Conservation (phyloP, 495 filamentous ascomycete genomes). For the Friedmanniomyces simplex region DNA sequence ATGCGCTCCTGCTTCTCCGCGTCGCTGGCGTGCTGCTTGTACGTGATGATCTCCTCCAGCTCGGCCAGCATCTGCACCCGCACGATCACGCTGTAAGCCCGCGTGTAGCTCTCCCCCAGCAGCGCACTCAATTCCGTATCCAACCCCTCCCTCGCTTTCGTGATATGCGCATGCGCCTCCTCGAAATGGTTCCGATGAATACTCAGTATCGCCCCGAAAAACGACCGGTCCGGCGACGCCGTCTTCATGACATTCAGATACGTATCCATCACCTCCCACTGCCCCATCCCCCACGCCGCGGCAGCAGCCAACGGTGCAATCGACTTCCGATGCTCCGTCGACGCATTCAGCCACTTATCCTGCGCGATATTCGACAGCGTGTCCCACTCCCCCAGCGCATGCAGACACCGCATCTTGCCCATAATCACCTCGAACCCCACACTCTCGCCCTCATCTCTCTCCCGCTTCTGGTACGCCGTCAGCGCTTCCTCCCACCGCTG, state of each 20-base stretch:
- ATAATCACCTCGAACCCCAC: conserved; percentile 84
- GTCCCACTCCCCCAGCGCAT: conserved; percentile 96
- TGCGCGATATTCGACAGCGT: conserved; percentile 75
- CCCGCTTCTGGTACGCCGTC: conserved; percentile 73
- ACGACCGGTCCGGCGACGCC: conserved; percentile 83
- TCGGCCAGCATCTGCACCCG: conserved; percentile 98
- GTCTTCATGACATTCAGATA: conserved; percentile 92
- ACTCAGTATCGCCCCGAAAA: conserved; percentile 90
- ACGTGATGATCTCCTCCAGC: conserved; percentile 92
- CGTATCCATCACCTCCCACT: conserved; percentile 96
- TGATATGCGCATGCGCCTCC: conserved; percentile 72
- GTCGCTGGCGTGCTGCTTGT: conserved; percentile 77
- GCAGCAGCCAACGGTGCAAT: conserved; percentile 91
- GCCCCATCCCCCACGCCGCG: conserved; percentile 92
- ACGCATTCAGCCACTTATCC: conserved; percentile 84
- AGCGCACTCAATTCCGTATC: conserved; percentile 92
- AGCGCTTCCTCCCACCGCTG: conserved; percentile 98
- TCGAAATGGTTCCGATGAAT: conserved; percentile 92
- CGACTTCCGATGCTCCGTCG: conserved; percentile 66
- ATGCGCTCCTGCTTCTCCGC: conserved; percentile 77
- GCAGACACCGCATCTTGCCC: conserved; percentile 98
- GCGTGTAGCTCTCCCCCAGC: conserved; percentile 90
- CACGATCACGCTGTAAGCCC: conserved; percentile 91
- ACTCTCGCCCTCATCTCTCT: conserved; percentile 54
- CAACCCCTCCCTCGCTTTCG: conserved; percentile 82